Percentiles rank a stretch among this genome's conserved stretches.
Evolutionary conservation across 371 early-diverging fungal genomes (phyloP).

Genomic region (Mortierella sp.): DNA sequence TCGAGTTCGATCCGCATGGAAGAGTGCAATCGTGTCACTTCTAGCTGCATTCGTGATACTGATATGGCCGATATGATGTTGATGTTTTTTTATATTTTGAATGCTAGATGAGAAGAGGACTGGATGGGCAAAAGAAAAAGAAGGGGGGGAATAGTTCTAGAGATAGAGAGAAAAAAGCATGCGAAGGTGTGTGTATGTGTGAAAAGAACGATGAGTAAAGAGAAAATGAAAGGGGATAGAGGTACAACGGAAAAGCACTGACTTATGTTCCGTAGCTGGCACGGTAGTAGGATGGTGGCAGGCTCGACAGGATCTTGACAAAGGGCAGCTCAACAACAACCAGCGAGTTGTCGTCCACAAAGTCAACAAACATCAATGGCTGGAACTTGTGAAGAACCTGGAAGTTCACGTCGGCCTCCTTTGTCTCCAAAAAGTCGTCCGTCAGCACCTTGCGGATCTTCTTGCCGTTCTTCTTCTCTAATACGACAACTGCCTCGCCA

Average conservation of each 20-base stretch:
- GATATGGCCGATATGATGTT: background rate
- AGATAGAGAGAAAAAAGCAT: constrained; percentile 3
- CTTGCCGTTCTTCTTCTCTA: constrained; percentile 39
- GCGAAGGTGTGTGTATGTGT: background rate
- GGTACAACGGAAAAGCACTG: background rate
- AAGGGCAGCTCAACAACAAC: constrained; percentile 90
- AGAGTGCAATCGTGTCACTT: background rate
- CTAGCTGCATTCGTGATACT: too few relatives aligned
- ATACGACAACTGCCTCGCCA: constrained; percentile 37
- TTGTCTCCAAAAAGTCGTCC: constrained; percentile 46
- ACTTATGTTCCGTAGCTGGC: constrained; percentile 82
- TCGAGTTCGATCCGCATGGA: background rate
- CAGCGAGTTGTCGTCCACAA: constrained; percentile 78
- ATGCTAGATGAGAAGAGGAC: background rate
- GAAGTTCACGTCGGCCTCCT: constrained; percentile 68
- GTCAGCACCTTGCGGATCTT: constrained; percentile 32
- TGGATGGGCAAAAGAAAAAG: background rate
- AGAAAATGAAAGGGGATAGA: background rate
- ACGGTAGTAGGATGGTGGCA: constrained; percentile 89
- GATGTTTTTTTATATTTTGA: constrained; percentile 2
- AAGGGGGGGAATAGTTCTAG: constrained; percentile 13
- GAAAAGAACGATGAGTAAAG: background rate
- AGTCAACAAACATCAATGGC: constrained; percentile 83
- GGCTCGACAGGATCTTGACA: constrained; percentile 79
- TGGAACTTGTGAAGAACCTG: constrained; percentile 85